Base-by-base conservation (phyloP, 306 rosid species). In the Ormosia emarginata region DNA sequence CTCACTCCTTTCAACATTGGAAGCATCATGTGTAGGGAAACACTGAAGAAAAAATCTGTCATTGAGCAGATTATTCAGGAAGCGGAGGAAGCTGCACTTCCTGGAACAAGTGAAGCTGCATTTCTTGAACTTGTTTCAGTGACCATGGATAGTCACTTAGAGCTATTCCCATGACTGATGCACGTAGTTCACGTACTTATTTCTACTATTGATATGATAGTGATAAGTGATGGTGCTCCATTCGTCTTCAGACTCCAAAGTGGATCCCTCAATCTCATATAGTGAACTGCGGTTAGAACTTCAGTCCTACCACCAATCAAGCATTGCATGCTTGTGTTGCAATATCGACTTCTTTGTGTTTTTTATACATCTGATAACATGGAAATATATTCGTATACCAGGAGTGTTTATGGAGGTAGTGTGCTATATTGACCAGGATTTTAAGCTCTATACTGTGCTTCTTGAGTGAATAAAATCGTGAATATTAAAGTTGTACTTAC, bases 1-100 rank as follows among this genome's bases (percentile, higher is more conserved):
- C 89, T 91, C 67, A 58, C 89, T 68, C 95, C 95, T 64, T 91
- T 87, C 37, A 53, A 80, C 75, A 89, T 89, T 14, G 95, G 95
- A 83, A 82, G 89, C 82, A 84, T 87, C 84, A 89, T 89, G 93
- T 89, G 90, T 79, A 71, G 93, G 78, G 83, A 86, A 71, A 91
- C 91, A 47, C 65, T 87, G 67, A 89, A 87, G 85, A 80, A 84
- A 43, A 83, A 81, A 69, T 87, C 95, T 33, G 80, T 77, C 50
- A 81, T 91, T 61, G 95, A 91, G 88, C 82, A 72, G 83, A 89
- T 91, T 61, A 47, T 91, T 62, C 62, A 73, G 74, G 89, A 89
- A 82, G 94, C 89, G 0, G 81, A 84, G 62, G 90, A 91, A 78
- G 65, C 87, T 71, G 87, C 75, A 67, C 72, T 82, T 83, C 83